Conservation (phyloP, 306 rosid species). For the Spatholobus suberectus region DNA sequence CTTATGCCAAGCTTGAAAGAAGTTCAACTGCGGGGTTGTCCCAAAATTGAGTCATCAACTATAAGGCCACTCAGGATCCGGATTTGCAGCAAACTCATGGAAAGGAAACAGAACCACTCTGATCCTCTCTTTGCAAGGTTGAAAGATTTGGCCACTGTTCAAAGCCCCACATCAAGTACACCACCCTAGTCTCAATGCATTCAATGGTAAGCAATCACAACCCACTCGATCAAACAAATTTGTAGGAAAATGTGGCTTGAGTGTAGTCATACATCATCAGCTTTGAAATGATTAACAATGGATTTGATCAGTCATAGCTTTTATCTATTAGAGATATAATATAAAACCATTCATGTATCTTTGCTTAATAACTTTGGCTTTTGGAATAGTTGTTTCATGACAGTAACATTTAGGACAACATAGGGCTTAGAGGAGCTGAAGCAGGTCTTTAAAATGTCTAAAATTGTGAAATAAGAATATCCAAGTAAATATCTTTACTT, state of each 20-base stretch:
- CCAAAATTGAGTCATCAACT: conserved; percentile 42
- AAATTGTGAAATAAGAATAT: neutral
- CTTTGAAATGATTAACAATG: neutral
- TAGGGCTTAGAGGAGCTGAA: neutral
- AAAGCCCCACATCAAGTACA: conserved; percentile 47
- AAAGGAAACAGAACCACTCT: conserved; percentile 48
- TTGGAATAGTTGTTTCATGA: neutral
- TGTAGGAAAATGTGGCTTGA: neutral
- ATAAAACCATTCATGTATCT: neutral
- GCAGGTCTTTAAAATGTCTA: neutral
- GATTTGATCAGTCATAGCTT: neutral
- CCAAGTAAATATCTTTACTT: neutral
- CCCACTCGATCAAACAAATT: neutral
- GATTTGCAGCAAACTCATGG: conserved; percentile 42
- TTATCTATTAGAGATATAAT: neutral
- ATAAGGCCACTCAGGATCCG: conserved; percentile 39
- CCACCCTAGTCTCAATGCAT: neutral
- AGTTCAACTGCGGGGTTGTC: conserved; percentile 43
- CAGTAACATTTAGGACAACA: neutral
- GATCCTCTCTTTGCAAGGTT: conserved; percentile 50
- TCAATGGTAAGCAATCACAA: conserved; percentile 25
- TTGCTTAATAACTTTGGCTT: neutral
- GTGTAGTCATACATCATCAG: neutral
- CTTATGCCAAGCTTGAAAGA: conserved; percentile 46
- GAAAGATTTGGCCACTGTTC: conserved; percentile 16